phyloP scores from a whole-genome alignment of 2,329 filamentous ascomycete species.

The Albophoma yamanashiensis region DNA sequence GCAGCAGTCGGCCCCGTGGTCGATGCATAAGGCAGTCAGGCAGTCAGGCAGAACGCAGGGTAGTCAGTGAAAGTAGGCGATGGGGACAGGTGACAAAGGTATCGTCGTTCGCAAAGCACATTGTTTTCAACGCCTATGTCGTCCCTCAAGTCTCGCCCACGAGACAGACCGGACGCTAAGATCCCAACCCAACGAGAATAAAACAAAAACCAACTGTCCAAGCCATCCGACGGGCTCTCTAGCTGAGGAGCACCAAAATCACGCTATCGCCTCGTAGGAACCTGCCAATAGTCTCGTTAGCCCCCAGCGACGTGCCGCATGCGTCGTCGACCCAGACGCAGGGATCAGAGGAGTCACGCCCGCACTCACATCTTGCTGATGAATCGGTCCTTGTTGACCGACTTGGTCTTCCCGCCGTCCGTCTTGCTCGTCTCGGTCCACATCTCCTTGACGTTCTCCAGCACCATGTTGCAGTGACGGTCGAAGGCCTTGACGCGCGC shows the following conservation, averaged over 20 bases:
- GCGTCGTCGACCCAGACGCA: not conserved
- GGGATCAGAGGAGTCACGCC: not conserved
- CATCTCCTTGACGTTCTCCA: conserved; percentile 94
- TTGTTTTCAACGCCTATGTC: conserved; percentile 28
- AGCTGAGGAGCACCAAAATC: conserved; percentile 77
- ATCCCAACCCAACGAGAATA: conserved; percentile 10
- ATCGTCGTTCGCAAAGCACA: conserved; percentile 3
- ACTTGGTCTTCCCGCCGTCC: conserved; percentile 69
- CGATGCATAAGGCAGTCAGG: too few species aligned
- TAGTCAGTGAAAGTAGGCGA: not conserved
- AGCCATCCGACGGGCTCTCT: not conserved
- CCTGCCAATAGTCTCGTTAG: conserved; percentile 30
- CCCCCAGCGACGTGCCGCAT: not conserved
- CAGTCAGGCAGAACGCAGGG: not conserved
- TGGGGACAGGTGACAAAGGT: conserved; percentile 7
- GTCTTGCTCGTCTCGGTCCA: conserved; percentile 73
- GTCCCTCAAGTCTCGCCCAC: conserved; percentile 19
- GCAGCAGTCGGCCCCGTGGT: conserved; percentile 2
- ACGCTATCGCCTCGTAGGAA: conserved; percentile 83
- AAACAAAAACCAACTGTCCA: not conserved
- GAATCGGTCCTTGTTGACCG: conserved; percentile 93
- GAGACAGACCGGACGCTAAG: conserved; percentile 11
- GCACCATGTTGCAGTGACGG: conserved; percentile 97
- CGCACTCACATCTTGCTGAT: conserved; percentile 84
- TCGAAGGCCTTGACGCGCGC: conserved; percentile 98